A percentile compares a stretch with the other conserved stretches of the same genome.
These are phyloP conservation scores for Chrysophaeum taylorii DNA, from an alignment of 352 stramenopile genomes.

Conservation along the genomic window DNA sequence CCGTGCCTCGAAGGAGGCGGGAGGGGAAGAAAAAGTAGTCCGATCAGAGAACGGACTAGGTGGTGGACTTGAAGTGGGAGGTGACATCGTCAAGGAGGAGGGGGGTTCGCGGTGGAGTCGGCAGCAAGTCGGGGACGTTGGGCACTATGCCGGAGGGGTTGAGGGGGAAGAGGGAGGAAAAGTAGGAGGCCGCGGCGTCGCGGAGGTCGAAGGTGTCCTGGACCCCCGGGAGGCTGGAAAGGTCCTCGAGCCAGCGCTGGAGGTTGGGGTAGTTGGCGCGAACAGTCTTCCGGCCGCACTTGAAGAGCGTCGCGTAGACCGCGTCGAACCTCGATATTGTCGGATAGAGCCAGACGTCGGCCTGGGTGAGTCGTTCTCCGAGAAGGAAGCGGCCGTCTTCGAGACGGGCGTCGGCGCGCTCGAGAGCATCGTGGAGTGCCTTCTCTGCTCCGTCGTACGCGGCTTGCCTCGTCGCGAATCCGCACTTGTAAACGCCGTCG, in stretches of 20 bases:
- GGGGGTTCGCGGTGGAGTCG: no score
- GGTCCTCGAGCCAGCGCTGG: neutral
- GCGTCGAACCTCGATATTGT: conserved; percentile 66
- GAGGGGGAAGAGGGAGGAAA: neutral
- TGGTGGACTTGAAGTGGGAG: no score
- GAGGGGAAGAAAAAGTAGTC: no score
- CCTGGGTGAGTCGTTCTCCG: conserved; percentile 57
- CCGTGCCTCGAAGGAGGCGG: no score
- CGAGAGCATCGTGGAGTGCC: conserved; percentile 55
- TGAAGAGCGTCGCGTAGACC: conserved; percentile 39
- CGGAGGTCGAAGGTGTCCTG: neutral
- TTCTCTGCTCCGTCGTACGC: conserved; percentile 59
- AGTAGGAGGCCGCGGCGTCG: neutral
- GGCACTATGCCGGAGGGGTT: conserved; percentile 6
- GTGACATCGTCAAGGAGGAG: no score
- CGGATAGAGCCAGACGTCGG: conserved; percentile 62
- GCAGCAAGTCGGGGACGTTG: no score
- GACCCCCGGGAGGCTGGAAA: neutral
- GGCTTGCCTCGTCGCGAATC: conserved; percentile 55
- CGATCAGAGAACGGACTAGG: no score
- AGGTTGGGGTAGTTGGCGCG: neutral
- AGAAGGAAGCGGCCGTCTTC: conserved; percentile 48
- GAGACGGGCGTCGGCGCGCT: conserved; percentile 58
- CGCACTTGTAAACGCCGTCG: conserved; percentile 72
- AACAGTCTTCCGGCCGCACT: neutral